Conservation (phyloP, 257 asterid genomes). For the Agastache rugosa region DNA sequence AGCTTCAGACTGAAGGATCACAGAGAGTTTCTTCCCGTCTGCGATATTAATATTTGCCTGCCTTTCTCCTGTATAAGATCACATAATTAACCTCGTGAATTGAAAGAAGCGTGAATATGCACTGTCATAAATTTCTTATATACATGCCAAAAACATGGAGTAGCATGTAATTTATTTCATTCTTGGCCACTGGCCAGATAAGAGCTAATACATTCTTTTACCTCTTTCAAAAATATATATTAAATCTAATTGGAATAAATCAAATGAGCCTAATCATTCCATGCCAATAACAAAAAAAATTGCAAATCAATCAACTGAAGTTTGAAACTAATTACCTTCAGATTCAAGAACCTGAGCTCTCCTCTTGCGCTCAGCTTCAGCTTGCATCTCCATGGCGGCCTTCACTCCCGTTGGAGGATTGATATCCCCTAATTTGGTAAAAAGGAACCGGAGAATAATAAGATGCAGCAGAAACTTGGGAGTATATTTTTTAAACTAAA, state of each 20-base stretch:
- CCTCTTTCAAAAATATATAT: background rate
- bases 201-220: background rate
- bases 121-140: constrained; percentile 5
- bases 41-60: constrained; percentile 85
- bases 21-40: constrained; percentile 66
- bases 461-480: constrained; percentile 17
- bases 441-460: constrained; percentile 18
- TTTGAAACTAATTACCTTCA: constrained; percentile 60
- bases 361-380: constrained; percentile 95
- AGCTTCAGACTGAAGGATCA: constrained; percentile 89
- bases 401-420: constrained; percentile 87
- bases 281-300: background rate
- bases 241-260: background rate
- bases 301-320: constrained; percentile 17
- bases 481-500: constrained; percentile 18
- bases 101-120: constrained; percentile 7
- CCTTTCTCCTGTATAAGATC: constrained; percentile 74
- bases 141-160: background rate
- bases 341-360: constrained; percentile 93
- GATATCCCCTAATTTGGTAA: constrained; percentile 72
- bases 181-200: background rate
- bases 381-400: constrained; percentile 99
- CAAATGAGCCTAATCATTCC: background rate
- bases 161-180: constrained; percentile 15
- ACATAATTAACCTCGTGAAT: constrained; percentile 26